Conservation (phyloP, 768 basidiomycete species). For the Lactifluus hygrophoroides region DNA sequence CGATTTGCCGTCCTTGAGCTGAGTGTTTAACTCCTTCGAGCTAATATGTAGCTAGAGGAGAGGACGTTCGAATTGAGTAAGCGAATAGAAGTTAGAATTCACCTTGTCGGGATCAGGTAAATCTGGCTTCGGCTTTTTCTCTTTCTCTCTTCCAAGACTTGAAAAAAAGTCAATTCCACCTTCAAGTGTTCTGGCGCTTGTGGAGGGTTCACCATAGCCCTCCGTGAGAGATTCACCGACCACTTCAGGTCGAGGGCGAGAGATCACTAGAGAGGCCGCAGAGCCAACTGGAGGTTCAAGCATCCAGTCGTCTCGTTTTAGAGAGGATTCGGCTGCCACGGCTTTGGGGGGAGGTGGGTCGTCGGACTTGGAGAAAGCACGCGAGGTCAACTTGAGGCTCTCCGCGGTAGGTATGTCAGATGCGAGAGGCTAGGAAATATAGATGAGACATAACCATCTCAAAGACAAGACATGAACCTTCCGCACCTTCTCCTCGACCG, state of each 20-base stretch:
- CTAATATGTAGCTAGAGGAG: conserved; percentile 47
- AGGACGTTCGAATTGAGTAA: not conserved
- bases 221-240: conserved; percentile 53
- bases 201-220: conserved; percentile 48
- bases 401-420: conserved; percentile 71
- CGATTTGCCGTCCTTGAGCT: conserved; percentile 39
- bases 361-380: conserved; percentile 38
- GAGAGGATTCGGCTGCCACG: conserved; percentile 36
- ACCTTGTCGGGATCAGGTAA: conserved; percentile 69
- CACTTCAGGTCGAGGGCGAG: conserved; percentile 19
- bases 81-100: conserved; percentile 10
- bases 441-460: conserved; percentile 1
- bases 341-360: conserved; percentile 41
- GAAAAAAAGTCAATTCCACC: conserved; percentile 86
- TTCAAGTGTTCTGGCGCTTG: conserved; percentile 37
- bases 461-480: conserved; percentile 1
- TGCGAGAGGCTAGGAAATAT: conserved; percentile 42
- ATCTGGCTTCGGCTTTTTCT: conserved; percentile 51
- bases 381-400: conserved; percentile 59
- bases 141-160: conserved; percentile 69
- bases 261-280: conserved; percentile 23
- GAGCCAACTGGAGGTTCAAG: conserved; percentile 36
- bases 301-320: conserved; percentile 89
- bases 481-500: conserved; percentile 67
- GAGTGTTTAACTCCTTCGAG: conserved; percentile 52